phyloP scores from a whole-genome alignment of 2,329 filamentous ascomycete genomes.

The Nothopassalora personata region DNA sequence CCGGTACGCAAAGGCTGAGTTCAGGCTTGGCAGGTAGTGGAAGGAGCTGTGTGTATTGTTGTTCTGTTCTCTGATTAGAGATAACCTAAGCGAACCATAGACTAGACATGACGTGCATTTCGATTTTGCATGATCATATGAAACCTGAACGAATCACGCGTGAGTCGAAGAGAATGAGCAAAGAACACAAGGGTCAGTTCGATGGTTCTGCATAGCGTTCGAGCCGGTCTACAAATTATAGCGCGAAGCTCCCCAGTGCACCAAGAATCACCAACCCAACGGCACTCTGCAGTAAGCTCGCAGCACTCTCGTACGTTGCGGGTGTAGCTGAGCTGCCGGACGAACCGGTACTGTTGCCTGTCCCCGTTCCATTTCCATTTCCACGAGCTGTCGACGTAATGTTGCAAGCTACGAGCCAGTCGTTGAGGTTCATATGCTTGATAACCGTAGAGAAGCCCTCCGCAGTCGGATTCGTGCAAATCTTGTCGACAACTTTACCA shows the following conservation, averaged over 20 bases:
- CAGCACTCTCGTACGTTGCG: not conserved
- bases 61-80: not conserved
- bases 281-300: not conserved
- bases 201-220: not conserved
- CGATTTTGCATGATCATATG: too few species aligned
- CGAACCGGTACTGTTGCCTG: not conserved
- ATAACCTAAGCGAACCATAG: not conserved
- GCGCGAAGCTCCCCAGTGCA: not conserved
- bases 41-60: not conserved
- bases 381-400: not conserved
- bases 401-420: not conserved
- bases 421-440: not conserved
- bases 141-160: too few species aligned
- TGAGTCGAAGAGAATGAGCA: too few species aligned
- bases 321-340: not conserved
- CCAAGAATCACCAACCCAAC: not conserved
- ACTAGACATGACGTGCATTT: too few species aligned
- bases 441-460: not conserved
- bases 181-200: too few species aligned
- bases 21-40: slow-evolving; percentile 65
- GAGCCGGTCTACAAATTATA: not conserved
- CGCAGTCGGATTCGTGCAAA: not conserved
- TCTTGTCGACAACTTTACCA: not conserved
- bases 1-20: slow-evolving; percentile 80
- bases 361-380: not conserved